phyloP scores from a whole-genome alignment of 164 flowering plant species.

The Vitis amurensis region DNA sequence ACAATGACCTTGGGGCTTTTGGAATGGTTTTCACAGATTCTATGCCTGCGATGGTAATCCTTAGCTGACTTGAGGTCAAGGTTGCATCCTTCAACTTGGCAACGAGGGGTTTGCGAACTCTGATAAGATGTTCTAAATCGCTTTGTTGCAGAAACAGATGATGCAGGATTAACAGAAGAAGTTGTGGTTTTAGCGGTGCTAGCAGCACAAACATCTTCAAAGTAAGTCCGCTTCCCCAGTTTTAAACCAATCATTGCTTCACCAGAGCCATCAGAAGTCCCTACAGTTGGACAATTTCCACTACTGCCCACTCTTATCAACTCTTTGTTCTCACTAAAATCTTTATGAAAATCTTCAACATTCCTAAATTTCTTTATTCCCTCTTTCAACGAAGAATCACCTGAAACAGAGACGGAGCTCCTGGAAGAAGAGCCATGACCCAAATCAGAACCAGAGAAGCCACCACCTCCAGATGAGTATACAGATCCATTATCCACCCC shows the following conservation, averaged over 20 bases:
- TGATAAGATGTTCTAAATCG: constrained; percentile 43
- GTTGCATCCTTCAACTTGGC: constrained; percentile 86
- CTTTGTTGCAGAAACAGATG: constrained; percentile 41
- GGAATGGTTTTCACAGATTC: constrained; percentile 80
- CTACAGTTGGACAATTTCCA: constrained; percentile 40
- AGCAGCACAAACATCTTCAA: constrained; percentile 53
- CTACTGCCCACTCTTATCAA: constrained; percentile 25
- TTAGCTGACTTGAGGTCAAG: constrained; percentile 73
- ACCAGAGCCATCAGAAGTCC: constrained; percentile 50
- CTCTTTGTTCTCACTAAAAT: constrained; percentile 31
- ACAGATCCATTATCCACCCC: constrained; percentile 49
- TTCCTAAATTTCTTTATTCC: constrained; percentile 37
- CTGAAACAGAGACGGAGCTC: constrained; percentile 69
- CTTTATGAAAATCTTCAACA: constrained; percentile 23
- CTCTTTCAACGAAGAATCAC: constrained; percentile 54
- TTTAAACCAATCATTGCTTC: constrained; percentile 72
- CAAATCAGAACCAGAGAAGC: constrained; percentile 51
- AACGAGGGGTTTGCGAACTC: constrained; percentile 37
- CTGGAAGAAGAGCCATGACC: constrained; percentile 52
- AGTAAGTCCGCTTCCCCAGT: constrained; percentile 81
- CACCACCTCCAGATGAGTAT: constrained; percentile 46
- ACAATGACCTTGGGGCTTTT: constrained; percentile 69
- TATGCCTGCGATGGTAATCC: constrained; percentile 80
- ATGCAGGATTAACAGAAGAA: constrained; percentile 26
- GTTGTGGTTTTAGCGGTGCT: constrained; percentile 34